Evolutionary conservation across 768 basidiomycete genomes (phyloP), one percentile per base, ranked within the genome.

Genomic region (Boletus sp.): DNA sequence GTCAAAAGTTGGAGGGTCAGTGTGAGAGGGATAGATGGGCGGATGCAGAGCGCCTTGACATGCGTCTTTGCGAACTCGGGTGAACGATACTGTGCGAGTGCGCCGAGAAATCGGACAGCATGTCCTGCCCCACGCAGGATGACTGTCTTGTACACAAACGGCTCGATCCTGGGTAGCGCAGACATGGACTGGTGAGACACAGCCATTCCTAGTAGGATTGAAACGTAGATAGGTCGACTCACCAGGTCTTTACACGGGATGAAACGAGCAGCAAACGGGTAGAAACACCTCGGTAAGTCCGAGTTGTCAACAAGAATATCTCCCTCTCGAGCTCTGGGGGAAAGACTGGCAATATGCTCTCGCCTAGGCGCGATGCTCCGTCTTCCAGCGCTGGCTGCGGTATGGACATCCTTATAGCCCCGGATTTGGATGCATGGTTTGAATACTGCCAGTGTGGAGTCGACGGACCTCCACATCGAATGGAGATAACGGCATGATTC

Each of bases 281-380:
- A 4, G 59, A 40, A 32, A 52, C 44, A 10, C 63, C 59, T 28
- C 46, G 58, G 29, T 60, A 32, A 1, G 53, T 45, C 7, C 52
- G 53, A 40, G 61, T 57, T 10, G 64, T 33, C 14, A 55, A 36
- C 8, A 61, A 41, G 40, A 67, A 67, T 54, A 65, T 60, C 30
- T 58, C 52, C 51, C 55, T 54, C 44, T 67, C 61, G 11, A 68
- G 51, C 17, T 67, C 66, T 3, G 52, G 59, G 20, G 66, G 66
- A 10, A 67, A 50, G 15, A 50, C 20, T 1, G 65, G 65, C 37
- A 41, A 7, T 15, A n/a, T 12, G 24, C 7, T 15, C 24, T 45
- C 41, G 18, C 17, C 30, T 30, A 3, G 4, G 30, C 4, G 33
- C 20, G 10, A 41, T 24, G 20, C 5, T 1, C 5, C 39, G 11